Evolutionary conservation across 257 asterid species (phyloP).

Genomic region (Paraleonurus japonicus): DNA sequence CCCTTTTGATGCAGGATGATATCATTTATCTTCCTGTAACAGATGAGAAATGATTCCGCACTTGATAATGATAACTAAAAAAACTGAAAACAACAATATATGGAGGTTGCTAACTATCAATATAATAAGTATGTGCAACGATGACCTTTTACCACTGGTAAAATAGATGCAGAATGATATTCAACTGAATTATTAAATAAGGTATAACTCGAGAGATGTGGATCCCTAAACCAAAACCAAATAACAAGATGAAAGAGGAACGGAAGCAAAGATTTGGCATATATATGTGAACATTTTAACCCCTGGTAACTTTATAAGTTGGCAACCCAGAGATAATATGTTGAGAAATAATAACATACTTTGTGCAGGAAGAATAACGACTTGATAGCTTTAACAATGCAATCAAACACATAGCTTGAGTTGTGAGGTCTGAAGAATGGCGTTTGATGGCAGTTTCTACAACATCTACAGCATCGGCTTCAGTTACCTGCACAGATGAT

Average conservation of each 20-base stretch:
- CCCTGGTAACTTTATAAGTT: not conserved
- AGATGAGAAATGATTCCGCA: constrained; percentile 21
- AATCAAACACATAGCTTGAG: constrained; percentile 87
- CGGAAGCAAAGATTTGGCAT: not conserved
- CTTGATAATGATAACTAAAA: constrained; percentile 13
- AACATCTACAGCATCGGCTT: constrained; percentile 86
- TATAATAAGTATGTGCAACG: not conserved
- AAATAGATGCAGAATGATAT: constrained; percentile 11
- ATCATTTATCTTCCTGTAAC: constrained; percentile 73
- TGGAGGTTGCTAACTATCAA: not conserved
- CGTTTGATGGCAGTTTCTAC: constrained; percentile 64
- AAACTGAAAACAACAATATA: not conserved
- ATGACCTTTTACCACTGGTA: not conserved
- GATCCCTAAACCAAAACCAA: constrained; percentile 12
- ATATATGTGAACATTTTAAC: constrained; percentile 1
- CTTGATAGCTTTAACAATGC: constrained; percentile 90
- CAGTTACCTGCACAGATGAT: constrained; percentile 73
- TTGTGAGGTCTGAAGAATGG: constrained; percentile 71
- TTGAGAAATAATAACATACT: constrained; percentile 50
- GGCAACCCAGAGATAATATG: constrained; percentile 14
- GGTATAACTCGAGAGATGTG: constrained; percentile 15
- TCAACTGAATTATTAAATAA: constrained; percentile 7
- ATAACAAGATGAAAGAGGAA: not conserved
- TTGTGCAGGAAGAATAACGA: constrained; percentile 81
- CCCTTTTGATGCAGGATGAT: constrained; percentile 68